Evolutionary conservation across 495 filamentous ascomycete genomes (phyloP).

Genomic region (Paragyromitra xinjiangensis): DNA sequence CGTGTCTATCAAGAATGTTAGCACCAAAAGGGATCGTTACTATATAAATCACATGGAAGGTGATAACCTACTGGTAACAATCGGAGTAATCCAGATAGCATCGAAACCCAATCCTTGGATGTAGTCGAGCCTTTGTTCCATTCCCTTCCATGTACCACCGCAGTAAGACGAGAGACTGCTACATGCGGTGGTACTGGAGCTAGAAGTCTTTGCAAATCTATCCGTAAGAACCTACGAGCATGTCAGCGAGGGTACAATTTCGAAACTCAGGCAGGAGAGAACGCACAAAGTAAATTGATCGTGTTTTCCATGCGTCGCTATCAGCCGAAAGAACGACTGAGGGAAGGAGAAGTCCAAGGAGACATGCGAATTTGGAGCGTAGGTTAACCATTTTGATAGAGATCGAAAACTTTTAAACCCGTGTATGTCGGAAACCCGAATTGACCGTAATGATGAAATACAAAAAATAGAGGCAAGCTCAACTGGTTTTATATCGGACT

Average conservation of each 20-base stretch:
- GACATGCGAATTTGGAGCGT: constrained; percentile 36
- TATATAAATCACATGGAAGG: not conserved
- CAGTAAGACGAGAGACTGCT: constrained; percentile 71
- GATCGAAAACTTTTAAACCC: not conserved
- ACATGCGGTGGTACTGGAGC: constrained; percentile 66
- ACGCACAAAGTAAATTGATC: constrained; percentile 57
- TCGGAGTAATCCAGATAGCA: constrained; percentile 82
- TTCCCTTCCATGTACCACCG: constrained; percentile 77
- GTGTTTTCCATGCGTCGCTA: constrained; percentile 59
- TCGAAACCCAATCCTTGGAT: constrained; percentile 84
- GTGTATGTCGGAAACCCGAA: not conserved
- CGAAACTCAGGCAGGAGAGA: not conserved
- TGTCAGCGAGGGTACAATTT: not conserved
- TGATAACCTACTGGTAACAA: constrained; percentile 65
- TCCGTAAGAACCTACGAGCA: constrained; percentile 67
- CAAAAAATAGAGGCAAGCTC: constrained; percentile 13
- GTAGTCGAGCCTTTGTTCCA: constrained; percentile 74
- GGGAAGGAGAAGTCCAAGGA: constrained; percentile 37
- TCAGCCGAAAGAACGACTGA: constrained; percentile 55
- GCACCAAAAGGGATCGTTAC: not conserved
- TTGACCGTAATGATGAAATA: constrained; percentile 2
- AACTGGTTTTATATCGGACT: constrained; percentile 37
- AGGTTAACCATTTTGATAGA: constrained; percentile 40
- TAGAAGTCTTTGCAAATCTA: constrained; percentile 74
- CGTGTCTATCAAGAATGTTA: constrained; percentile 40